phyloP scores from a whole-genome alignment of 108 stramenopile species.

The Skeletonema potamos region DNA sequence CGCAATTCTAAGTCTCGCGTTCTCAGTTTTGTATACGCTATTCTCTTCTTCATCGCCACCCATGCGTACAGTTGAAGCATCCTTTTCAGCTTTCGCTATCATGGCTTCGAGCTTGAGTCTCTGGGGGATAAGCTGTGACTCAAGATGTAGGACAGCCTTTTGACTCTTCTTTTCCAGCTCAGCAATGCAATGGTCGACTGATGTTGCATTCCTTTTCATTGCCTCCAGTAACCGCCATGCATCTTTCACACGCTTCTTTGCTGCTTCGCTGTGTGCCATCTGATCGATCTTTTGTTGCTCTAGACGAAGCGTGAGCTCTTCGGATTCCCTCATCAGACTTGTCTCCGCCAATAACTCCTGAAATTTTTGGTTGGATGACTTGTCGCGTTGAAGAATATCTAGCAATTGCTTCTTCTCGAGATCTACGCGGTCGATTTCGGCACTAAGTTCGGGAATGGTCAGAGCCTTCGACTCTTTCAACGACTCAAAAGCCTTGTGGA shows the following conservation, averaged over 20 bases:
- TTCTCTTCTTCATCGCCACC: no score
- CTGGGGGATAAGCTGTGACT: not conserved
- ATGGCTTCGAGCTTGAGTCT: not conserved
- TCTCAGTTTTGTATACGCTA: not conserved
- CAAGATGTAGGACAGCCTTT: not conserved
- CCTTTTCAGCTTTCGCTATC: not conserved
- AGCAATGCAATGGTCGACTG: not conserved
- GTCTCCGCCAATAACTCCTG: conserved; percentile 30
- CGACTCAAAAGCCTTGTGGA: conserved; percentile 67
- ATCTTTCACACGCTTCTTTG: conserved; percentile 15
- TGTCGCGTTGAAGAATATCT: conserved; percentile 28
- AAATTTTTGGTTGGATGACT: conserved; percentile 8
- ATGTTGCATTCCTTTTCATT: not conserved
- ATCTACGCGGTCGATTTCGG: conserved; percentile 61
- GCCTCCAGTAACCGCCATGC: no score
- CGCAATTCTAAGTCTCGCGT: not conserved
- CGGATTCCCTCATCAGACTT: conserved; percentile 57
- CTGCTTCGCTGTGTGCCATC: not conserved
- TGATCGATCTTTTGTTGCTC: conserved; percentile 39
- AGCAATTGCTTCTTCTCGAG: conserved; percentile 36
- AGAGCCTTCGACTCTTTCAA: conserved; percentile 2
- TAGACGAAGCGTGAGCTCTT: conserved; percentile 71
- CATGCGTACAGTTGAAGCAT: no score
- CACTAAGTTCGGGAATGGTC: conserved; percentile 31
- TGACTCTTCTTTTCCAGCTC: conserved; percentile 6